Conservation (phyloP, 805 yeast genomes). For the Kazachstania viticola region DNA sequence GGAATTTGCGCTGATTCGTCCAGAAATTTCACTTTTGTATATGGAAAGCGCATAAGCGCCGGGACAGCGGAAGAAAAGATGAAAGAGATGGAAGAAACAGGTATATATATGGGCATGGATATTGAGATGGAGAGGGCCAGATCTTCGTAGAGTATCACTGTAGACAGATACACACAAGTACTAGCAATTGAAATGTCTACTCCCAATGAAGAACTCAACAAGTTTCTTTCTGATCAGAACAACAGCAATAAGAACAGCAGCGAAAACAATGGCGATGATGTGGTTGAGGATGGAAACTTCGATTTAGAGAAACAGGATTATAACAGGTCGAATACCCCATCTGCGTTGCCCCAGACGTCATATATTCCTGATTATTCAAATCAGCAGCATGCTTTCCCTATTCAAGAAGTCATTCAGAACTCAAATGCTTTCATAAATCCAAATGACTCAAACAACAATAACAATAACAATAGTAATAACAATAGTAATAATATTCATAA, state of each 20-base stretch:
- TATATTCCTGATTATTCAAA: constrained; percentile 16
- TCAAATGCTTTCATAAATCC: constrained; percentile 7
- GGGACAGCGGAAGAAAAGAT: no score
- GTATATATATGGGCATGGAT: no score
- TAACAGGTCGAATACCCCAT: background rate
- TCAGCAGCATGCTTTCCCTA: constrained; percentile 7
- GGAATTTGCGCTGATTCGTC: no score
- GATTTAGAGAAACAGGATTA: constrained; percentile 11
- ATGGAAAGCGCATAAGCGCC: no score
- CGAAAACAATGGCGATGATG: background rate
- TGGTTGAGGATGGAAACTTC: constrained; percentile 7
- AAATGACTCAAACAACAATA: background rate
- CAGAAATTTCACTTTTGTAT: no score
- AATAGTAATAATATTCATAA: background rate
- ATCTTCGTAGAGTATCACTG: no score
- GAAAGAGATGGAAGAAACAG: no score
- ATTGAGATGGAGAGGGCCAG: no score
- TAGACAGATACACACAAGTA: background rate
- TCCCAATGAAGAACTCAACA: background rate
- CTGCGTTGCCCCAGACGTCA: constrained; percentile 2
- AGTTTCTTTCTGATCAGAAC: background rate
- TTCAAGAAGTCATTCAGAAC: constrained; percentile 23
- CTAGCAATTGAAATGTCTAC: background rate
- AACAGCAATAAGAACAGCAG: background rate
- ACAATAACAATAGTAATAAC: background rate